A percentile compares a stretch with the other conserved stretches of the same genome.
Conservation (phyloP, 805 yeast species). For the Pichia ethanolica region DNA sequence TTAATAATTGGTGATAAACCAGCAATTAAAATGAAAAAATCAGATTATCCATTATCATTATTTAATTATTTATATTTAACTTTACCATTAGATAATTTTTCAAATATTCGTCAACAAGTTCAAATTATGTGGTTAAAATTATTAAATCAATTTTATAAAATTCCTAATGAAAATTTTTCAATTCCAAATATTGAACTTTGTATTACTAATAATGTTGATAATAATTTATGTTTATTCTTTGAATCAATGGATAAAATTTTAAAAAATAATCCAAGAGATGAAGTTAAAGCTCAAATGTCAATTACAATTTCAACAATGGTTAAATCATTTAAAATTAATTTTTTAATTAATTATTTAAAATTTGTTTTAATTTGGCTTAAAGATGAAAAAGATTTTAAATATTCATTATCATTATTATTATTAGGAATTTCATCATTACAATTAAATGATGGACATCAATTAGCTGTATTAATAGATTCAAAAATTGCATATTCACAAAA, state of each 20-base stretch:
- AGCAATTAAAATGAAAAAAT: constrained; percentile 30
- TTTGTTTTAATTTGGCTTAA: constrained; percentile 18
- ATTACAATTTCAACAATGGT: constrained; percentile 21
- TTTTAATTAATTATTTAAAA: constrained; percentile 18
- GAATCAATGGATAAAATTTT: constrained; percentile 16
- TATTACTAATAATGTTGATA: constrained; percentile 33
- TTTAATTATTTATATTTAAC: constrained; percentile 35
- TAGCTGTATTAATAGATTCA: constrained; percentile 4
- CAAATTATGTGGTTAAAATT: constrained; percentile 35
- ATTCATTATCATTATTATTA: constrained; percentile 14
- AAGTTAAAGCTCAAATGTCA: constrained; percentile 20
- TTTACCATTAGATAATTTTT: constrained; percentile 15
- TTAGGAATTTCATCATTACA: constrained; percentile 8
- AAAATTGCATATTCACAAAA: constrained; percentile 11
- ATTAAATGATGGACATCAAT: background rate
- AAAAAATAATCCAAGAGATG: constrained; percentile 16
- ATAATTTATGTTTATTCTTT: constrained; percentile 34
- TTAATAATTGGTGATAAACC: constrained; percentile 22
- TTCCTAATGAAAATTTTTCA: constrained; percentile 10
- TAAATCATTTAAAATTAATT: constrained; percentile 19
- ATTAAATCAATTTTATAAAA: constrained; percentile 27
- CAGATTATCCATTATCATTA: constrained; percentile 35
- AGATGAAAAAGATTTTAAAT: constrained; percentile 13
- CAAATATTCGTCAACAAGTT: constrained; percentile 20
- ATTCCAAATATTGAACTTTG: constrained; percentile 37